A percentile compares a stretch with the other conserved stretches of the same genome.
Evolutionary conservation across 1,139 yeast species (phyloP).

Genomic region (Pneumocystis murina): DNA sequence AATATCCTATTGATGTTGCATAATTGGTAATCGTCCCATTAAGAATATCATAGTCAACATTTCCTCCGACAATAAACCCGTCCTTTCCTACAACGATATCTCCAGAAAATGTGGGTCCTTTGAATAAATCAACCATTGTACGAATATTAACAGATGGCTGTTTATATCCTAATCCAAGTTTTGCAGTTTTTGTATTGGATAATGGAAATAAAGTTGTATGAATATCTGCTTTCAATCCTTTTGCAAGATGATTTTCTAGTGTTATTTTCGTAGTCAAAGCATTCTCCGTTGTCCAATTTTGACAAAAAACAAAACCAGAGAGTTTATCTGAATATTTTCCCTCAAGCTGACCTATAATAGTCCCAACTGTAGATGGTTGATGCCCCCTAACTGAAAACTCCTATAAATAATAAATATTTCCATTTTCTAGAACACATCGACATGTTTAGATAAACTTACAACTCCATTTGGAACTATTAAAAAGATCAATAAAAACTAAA

Average conservation of each 20-base stretch:
- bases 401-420: neutral
- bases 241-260: slow-evolving; percentile 79
- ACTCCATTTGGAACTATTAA: slow-evolving; percentile 80
- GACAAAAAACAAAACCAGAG: slow-evolving; percentile 83
- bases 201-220: slow-evolving; percentile 79
- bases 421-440: neutral
- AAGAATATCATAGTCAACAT: slow-evolving; percentile 88
- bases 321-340: slow-evolving; percentile 89
- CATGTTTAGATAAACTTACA: slow-evolving; percentile 16
- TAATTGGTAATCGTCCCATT: slow-evolving; percentile 87
- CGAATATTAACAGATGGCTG: slow-evolving; percentile 91
- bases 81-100: slow-evolving; percentile 91
- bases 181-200: slow-evolving; percentile 60
- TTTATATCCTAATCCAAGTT: slow-evolving; percentile 78
- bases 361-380: slow-evolving; percentile 59
- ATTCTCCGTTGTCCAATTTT: slow-evolving; percentile 96
- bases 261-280: slow-evolving; percentile 85
- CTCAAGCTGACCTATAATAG: slow-evolving; percentile 80
- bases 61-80: slow-evolving; percentile 95
- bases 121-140: slow-evolving; percentile 85
- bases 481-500: neutral
- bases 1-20: slow-evolving; percentile 88
- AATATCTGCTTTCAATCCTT: slow-evolving; percentile 89
- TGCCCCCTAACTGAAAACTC: slow-evolving; percentile 87
- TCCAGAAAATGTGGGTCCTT: slow-evolving; percentile 92